phyloP scores from a whole-genome alignment of 2,329 filamentous ascomycete genomes.

The Cordyceps tenuipes region DNA sequence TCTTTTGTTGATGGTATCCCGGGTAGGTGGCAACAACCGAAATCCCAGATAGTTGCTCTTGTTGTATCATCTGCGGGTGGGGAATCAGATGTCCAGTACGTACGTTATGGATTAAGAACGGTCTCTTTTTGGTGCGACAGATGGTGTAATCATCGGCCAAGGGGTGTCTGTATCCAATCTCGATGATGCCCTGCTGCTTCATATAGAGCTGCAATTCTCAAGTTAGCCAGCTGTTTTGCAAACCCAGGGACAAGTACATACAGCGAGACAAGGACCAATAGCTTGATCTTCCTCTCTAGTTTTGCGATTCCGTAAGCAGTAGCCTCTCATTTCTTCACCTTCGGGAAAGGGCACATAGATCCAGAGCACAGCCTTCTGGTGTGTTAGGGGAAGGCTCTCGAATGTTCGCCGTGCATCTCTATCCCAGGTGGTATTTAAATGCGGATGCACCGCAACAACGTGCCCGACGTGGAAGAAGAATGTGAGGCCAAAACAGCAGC shows the following conservation, averaged over 20 bases:
- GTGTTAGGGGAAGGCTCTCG: background rate
- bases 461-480: constrained; percentile 3
- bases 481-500: constrained; percentile 1
- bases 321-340: background rate
- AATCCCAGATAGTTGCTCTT: background rate
- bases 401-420: background rate
- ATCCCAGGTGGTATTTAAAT: background rate
- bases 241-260: background rate
- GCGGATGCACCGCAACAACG: constrained; percentile 2
- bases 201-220: background rate
- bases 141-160: background rate
- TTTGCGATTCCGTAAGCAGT: background rate
- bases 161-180: constrained; percentile 1
- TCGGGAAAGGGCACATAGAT: constrained; percentile 1
- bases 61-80: background rate
- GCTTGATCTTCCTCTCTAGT: background rate
- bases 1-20: background rate
- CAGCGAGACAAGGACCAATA: constrained; percentile 1
- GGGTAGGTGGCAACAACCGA: background rate
- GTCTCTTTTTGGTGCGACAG: background rate
- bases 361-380: constrained; percentile 1
- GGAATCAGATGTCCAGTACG: background rate
- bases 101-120: background rate
- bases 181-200: constrained; percentile 1
- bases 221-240: background rate